Evolutionary conservation across 768 basidiomycete species (phyloP).

Genomic region (Crassisporium funariophilum): DNA sequence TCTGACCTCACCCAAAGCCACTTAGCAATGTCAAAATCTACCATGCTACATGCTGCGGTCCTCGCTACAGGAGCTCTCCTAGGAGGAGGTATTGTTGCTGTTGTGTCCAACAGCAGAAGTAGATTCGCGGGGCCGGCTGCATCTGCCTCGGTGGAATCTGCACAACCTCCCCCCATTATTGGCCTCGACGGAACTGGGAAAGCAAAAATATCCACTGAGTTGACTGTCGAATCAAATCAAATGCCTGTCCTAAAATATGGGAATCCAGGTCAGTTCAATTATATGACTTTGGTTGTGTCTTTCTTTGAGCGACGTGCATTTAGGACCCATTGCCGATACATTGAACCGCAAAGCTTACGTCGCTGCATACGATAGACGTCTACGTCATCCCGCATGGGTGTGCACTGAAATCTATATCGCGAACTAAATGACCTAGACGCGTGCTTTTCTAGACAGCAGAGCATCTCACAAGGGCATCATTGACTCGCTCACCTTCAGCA

Average conservation of each 20-base stretch:
- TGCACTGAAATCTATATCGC: constrained; percentile 18
- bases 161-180: constrained; percentile 39
- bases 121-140: constrained; percentile 1
- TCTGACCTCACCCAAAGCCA: constrained; percentile 7
- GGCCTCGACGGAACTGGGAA: constrained; percentile 47
- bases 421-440: constrained; percentile 44
- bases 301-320: neutral
- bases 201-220: constrained; percentile 42
- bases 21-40: constrained; percentile 33
- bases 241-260: constrained; percentile 69
- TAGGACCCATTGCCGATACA: constrained; percentile 84
- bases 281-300: too few species aligned
- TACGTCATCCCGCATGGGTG: constrained; percentile 95
- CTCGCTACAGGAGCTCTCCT: constrained; percentile 84
- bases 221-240: constrained; percentile 25
- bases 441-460: constrained; percentile 59
- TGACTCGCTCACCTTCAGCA: constrained; percentile 23
- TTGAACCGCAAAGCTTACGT: constrained; percentile 83
- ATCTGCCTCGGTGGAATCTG: too few species aligned
- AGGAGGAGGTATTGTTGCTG: constrained; percentile 73
- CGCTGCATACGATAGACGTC: constrained; percentile 86
- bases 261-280: constrained; percentile 65
- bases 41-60: constrained; percentile 62
- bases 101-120: constrained; percentile 38
- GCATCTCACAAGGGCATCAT: neutral